Conservation (phyloP, 2,329 filamentous ascomycete genomes). For the Triangularia setosa region DNA sequence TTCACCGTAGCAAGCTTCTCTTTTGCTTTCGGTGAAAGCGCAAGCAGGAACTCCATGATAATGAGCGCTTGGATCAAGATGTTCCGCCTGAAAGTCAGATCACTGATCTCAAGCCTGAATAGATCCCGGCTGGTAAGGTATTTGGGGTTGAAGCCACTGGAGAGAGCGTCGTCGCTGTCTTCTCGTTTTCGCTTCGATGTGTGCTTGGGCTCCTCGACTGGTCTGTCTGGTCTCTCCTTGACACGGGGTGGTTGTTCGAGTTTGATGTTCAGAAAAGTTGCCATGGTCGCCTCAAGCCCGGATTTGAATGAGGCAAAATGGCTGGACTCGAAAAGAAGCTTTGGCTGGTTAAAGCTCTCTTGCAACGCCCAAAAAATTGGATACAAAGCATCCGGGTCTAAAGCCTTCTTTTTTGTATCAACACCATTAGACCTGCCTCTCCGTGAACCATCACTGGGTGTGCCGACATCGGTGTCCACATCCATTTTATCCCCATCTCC, state of each 20-base stretch:
- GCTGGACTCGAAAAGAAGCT: conserved; percentile 67
- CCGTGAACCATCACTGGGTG: conserved; percentile 32
- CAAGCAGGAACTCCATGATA: conserved; percentile 91
- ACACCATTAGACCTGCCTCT: conserved; percentile 28
- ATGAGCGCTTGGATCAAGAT: conserved; percentile 95
- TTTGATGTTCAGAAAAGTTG: conserved; percentile 49
- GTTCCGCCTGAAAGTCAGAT: conserved; percentile 89
- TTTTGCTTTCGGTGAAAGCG: conserved; percentile 76
- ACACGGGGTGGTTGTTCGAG: conserved; percentile 44
- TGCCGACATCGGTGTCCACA: conserved; percentile 51
- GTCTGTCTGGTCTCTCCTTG: conserved; percentile 37
- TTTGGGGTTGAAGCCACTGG: conserved; percentile 87
- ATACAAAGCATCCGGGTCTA: conserved; percentile 73
- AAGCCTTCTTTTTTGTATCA: conserved; percentile 41
- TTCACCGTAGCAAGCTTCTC: conserved; percentile 67
- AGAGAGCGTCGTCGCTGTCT: conserved; percentile 58
- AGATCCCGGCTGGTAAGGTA: conserved; percentile 96
- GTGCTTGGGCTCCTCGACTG: conserved; percentile 59
- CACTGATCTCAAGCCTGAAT: conserved; percentile 94
- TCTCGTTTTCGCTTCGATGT: conserved; percentile 67
- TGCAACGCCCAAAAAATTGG: conserved; percentile 93
- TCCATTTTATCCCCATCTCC: conserved; percentile 57
- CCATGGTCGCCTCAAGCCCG: conserved; percentile 64
- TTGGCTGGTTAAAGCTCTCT: conserved; percentile 85
- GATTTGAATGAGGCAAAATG: conserved; percentile 79